Base-by-base conservation (phyloP, 768 basidiomycete genomes). In the Pisolithus albus region DNA sequence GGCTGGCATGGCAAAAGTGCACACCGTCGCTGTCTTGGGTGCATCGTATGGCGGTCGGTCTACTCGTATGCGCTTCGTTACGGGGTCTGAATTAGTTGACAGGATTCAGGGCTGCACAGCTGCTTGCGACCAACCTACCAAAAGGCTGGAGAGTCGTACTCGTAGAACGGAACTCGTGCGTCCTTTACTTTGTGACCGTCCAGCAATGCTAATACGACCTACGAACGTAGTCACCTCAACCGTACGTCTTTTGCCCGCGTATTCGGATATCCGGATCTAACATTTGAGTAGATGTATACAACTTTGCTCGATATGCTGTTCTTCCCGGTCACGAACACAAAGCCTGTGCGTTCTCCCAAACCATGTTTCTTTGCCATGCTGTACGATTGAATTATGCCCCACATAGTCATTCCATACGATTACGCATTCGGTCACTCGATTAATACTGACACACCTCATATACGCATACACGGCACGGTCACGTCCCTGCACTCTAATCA, bases 301-400 rank as follows among this genome's bases (percentile, higher is more conserved):
- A 79, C 28, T 71, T 84, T 38, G 78, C 82, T 4, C 70, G 82
- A 47, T 75, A 77, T 47, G 75, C 80, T 16, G 76, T 82, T 19
- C 71, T 83, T 5, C 72, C 80, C 38, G 76, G 78, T 18, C 78
- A 83, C 56, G 81, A 82, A 64, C 78, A 83, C 65, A 84, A 83
- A 70, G 81, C 81, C 24, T 84, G 78, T 80, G 51, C 54, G 76
- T 65, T 16, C 45, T 8, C 21, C 5, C 10, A 10, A 23, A 37
- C 1, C 4, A 47, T 47, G n/a, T 24, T 66, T 21, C 34, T 28
- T 42, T 7, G 5, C 7, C 23, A 4, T 11, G 30, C 10, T 21
- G 15, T 26, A 28, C 26, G 23, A 1, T 2, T 46, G 13, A 44
- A 24, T 7, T 7, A 32, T n/a, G 10, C 24, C 7, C 56, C 9